Base-by-base conservation (phyloP, 1,139 yeast species). In the Trichomonascaceae sp. region DNA sequence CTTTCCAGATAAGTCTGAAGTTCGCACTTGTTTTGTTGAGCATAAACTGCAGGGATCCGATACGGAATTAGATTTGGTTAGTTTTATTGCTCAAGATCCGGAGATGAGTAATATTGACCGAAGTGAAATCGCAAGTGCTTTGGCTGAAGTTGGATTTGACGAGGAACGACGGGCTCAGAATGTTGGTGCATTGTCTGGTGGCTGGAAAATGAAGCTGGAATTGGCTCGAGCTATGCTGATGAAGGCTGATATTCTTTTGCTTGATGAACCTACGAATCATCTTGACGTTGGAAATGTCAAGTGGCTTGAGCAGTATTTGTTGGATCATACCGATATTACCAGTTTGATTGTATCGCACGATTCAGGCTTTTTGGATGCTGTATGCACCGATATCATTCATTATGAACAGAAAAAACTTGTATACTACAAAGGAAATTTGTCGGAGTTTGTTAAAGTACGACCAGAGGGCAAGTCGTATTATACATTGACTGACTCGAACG, bases 261-360 rank as follows among this genome's bases (percentile, higher is more conserved):
- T 93, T 69, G 99, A 93, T 74, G 99, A 93, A 82, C 99, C 99
- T 72, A 93, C 99, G 62, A 93, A 93, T 77, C 99, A 93, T 76
- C 84, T 93, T 81, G 99, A 93, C 77, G 96, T 89, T 55, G 78
- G 81, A 52, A 93, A 93, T 67, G 99, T 93, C 55, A 83, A 86
- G 68, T 93, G 99, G 99, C 77, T 93, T 62, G 84, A 89, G 73
- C 90, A 91, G 61, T 93, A 93, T 69, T 79, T 93, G 67, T 77
- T 83, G 48, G 82, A 79, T 17, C 88, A 91, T 72, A 81, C 87
- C 43, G 86, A 90, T 55, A 91, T 93, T 68, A 93, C 99, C 51
- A 88, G 96, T 13, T 79, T 93, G 70, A 91, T 93, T 66, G 99
- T 93, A 62, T 90, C 98, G 49, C 99, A 93, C 79, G 99, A 93